Conservation (phyloP, 202 grass and related monocot species). For the Tripidium arundinaceum region DNA sequence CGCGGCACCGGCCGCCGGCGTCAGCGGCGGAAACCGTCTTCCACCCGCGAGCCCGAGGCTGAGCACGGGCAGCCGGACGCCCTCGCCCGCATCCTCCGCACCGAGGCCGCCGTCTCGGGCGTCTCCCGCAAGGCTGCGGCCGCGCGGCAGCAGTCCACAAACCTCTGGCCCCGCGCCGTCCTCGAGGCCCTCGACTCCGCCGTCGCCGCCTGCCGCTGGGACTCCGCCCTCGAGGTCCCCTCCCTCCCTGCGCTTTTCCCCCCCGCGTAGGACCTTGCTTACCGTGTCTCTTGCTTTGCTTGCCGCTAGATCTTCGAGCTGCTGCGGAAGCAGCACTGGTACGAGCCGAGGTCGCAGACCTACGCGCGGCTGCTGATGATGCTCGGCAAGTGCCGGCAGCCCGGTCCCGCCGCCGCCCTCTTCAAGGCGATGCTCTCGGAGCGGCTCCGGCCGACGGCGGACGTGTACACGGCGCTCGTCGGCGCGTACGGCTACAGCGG, state of each 20-base stretch:
- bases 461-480: conserved; percentile 82
- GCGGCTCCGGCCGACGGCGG: conserved; percentile 47
- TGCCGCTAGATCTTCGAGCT: conserved; percentile 67
- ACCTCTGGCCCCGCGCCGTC: conserved; percentile 72
- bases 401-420: conserved; percentile 47
- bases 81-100: conserved; percentile 69
- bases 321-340: conserved; percentile 82
- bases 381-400: conserved; percentile 81
- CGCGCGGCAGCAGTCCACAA: conserved; percentile 40
- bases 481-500: conserved; percentile 63
- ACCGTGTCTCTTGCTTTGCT: background rate
- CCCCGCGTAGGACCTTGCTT: background rate
- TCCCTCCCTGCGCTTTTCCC: background rate
- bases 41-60: background rate
- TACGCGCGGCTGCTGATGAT: conserved; percentile 73
- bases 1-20: conserved; percentile 1
- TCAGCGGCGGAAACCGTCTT: conserved; percentile 1
- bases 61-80: conserved; percentile 23
- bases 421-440: conserved; percentile 70
- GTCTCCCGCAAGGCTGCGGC: conserved; percentile 49
- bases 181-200: conserved; percentile 77
- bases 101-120: conserved; percentile 62
- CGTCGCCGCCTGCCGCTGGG: conserved; percentile 51
- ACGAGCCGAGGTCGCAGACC: conserved; percentile 73
- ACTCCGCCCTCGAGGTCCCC: conserved; percentile 68